These are phyloP conservation scores for Celoporthe dispersa DNA, from an alignment of 2,329 filamentous ascomycete genomes.

Conservation along the genomic window DNA sequence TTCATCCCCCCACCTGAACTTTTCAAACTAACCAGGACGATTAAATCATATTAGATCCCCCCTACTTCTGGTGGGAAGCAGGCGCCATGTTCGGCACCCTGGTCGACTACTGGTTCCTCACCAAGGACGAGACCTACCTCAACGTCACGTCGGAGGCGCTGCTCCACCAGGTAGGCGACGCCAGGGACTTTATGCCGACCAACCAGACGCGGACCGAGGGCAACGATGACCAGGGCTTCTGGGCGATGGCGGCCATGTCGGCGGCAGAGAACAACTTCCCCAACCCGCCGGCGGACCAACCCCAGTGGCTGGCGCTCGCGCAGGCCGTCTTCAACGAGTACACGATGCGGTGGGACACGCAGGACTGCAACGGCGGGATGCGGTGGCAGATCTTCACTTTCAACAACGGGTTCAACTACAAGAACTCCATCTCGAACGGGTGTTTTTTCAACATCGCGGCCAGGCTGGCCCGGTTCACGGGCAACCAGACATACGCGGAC, in stretches of 20 bases:
- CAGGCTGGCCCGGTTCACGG: constrained; percentile 76
- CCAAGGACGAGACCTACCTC: constrained; percentile 69
- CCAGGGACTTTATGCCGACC: constrained; percentile 67
- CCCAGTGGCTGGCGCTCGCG: constrained; percentile 78
- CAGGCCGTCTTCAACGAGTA: constrained; percentile 84
- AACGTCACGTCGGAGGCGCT: constrained; percentile 61
- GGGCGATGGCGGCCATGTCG: constrained; percentile 80
- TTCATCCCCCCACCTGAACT: neutral
- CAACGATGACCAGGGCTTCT: constrained; percentile 82
- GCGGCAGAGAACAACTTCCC: constrained; percentile 79
- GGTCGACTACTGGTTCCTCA: constrained; percentile 74
- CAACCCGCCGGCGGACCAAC: constrained; percentile 63
- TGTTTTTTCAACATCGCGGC: constrained; percentile 73
- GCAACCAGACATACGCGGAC: constrained; percentile 76
- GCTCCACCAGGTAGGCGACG: constrained; percentile 63
- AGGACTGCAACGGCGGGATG: constrained; percentile 72
- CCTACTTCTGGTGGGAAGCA: constrained; percentile 64
- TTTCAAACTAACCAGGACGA: constrained; percentile 41
- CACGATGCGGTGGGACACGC: constrained; percentile 69
- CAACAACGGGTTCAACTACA: constrained; percentile 73
- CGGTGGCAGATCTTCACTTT: constrained; percentile 85
- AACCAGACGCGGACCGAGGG: constrained; percentile 66
- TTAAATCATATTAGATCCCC: constrained; percentile 41
- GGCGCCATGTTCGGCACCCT: constrained; percentile 73
- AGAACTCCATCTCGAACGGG: constrained; percentile 71